Conservation (phyloP, 352 stramenopile species). For the Pythium folliculosum region DNA sequence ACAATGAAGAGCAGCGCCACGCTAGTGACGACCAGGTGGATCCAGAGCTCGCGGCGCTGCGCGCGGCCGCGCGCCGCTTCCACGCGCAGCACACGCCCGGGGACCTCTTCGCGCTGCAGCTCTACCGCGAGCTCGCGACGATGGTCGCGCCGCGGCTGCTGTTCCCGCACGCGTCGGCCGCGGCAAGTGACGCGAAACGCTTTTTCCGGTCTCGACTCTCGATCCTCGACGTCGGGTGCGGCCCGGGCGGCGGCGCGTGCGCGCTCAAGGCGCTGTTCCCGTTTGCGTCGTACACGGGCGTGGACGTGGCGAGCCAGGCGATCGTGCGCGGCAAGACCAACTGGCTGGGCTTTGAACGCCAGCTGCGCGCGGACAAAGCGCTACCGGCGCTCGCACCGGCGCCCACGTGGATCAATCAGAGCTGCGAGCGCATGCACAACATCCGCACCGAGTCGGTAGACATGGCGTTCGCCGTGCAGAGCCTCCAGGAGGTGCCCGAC, state of each 20-base stretch:
- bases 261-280: slow-evolving; percentile 62
- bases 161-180: slow-evolving; percentile 10
- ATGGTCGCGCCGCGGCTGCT: slow-evolving; percentile 37
- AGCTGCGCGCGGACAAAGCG: slow-evolving; percentile 28
- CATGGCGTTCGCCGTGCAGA: slow-evolving; percentile 55
- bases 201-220: slow-evolving; percentile 26
- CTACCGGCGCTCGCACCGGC: slow-evolving; percentile 12
- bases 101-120: slow-evolving; percentile 52
- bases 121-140: slow-evolving; percentile 60
- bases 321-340: slow-evolving; percentile 66
- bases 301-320: slow-evolving; percentile 66
- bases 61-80: slow-evolving; percentile 20
- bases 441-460: slow-evolving; percentile 58
- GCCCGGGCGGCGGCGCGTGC: slow-evolving; percentile 62
- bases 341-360: slow-evolving; percentile 53
- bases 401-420: slow-evolving; percentile 64
- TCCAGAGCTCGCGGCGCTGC: slow-evolving; percentile 13
- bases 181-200: slow-evolving; percentile 5
- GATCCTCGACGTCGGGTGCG: slow-evolving; percentile 70
- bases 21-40: slow-evolving; percentile 14
- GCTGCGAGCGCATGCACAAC: slow-evolving; percentile 62
- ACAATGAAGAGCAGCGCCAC: not conserved
- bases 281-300: slow-evolving; percentile 45
- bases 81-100: slow-evolving; percentile 28
- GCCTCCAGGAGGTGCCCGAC: slow-evolving; percentile 65